phyloP scores from a whole-genome alignment of 805 yeast genomes.

The Metschnikowia baotianmanensis region DNA sequence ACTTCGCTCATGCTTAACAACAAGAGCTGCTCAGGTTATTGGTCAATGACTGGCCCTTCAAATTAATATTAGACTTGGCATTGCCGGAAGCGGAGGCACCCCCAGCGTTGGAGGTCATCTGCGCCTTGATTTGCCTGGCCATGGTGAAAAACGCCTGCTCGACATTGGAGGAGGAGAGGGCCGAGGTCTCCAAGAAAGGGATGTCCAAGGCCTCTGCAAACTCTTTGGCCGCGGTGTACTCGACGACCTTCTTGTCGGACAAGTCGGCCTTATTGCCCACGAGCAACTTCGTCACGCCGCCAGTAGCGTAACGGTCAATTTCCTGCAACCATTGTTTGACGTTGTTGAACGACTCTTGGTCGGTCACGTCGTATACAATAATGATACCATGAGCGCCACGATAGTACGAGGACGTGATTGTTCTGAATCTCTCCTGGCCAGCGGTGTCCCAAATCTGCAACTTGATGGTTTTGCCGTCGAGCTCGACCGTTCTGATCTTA shows the following conservation, averaged over 20 bases:
- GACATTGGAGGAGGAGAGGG: slow-evolving; percentile 91
- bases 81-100: slow-evolving; percentile 29
- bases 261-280: slow-evolving; percentile 97
- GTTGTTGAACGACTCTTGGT: slow-evolving; percentile 92
- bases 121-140: slow-evolving; percentile 98
- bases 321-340: slow-evolving; percentile 99
- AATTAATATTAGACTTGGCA: slow-evolving; percentile 65
- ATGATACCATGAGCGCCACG: slow-evolving; percentile 99
- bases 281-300: slow-evolving; percentile 91
- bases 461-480: slow-evolving; percentile 96
- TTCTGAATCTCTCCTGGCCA: slow-evolving; percentile 97
- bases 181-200: slow-evolving; percentile 95
- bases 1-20: too few species aligned
- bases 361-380: slow-evolving; percentile 96
- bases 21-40: slow-evolving; percentile 39
- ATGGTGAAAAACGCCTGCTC: slow-evolving; percentile 98
- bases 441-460: slow-evolving; percentile 99
- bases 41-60: slow-evolving; percentile 62
- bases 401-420: slow-evolving; percentile 95
- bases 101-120: slow-evolving; percentile 70
- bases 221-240: slow-evolving; percentile 93
- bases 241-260: slow-evolving; percentile 91
- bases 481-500: slow-evolving; percentile 82
- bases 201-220: slow-evolving; percentile 94
- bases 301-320: slow-evolving; percentile 96